Base-by-base conservation (phyloP, 1,284 basidiomycete genomes). In the Amylostereum areolatum region DNA sequence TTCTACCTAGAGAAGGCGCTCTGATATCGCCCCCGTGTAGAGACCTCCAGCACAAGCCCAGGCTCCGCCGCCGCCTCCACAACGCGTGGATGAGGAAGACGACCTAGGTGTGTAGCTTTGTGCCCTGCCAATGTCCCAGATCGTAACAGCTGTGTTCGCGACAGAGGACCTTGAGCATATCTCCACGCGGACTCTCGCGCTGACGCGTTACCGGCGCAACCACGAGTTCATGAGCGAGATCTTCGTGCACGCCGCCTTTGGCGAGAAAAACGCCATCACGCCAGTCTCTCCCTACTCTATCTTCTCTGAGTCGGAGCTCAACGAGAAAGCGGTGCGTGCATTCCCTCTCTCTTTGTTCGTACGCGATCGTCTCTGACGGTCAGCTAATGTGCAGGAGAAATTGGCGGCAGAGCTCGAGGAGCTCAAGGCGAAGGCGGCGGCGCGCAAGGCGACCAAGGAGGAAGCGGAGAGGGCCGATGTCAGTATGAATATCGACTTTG, bases 211-310 rank as follows among this genome's bases (percentile, higher is more conserved):
- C 60, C 77, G 75, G 54, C 76, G 88, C 8, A 91, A 91, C 59
- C 86, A 90, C 56, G 88, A 89, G 46, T 71, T 83, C 55, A 89
- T 90, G 85, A 83, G 85, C 58, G 84, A 86, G 43, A 81, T 91
- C 1, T 90, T 91, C 63, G 74, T 71, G 58, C 72, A 76, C 53
- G 85, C 87, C 24, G 83, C 83, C 0, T 83, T 80, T 57, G 77
- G 87, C 83, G 55, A 50, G 70, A 76, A 74, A 59, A 67, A 70
- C 37, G 58, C 64, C 5, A 59, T 66, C 2, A 61, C 71, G 0
- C 62, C 63, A 11, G 62, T 70, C 0, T 60, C 70, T 0, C 72
- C 81, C 4, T 87, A 79, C 56, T 75, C 79, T 2, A 75, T 79
- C 43, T 86, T 87, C 61, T 69, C 81, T 57, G 69, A 76, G 51